These are phyloP conservation scores for Pelargonium citronellum DNA, from an alignment of 441 rosid genomes.

Conservation along the genomic window DNA sequence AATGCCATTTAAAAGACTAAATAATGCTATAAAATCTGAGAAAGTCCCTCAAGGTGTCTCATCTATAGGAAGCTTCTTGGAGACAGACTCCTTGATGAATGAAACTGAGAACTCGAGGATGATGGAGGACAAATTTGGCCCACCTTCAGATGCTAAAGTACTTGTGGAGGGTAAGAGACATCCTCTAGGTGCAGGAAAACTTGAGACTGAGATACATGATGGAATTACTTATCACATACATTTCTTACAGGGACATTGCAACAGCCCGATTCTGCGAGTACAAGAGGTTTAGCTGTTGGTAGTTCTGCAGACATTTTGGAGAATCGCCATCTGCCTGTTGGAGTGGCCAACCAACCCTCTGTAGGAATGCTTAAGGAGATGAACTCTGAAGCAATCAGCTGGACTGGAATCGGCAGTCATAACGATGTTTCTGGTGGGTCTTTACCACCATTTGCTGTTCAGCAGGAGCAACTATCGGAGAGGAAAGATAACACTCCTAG, in stretches of 20 bases:
- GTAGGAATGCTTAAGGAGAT: conserved; percentile 36
- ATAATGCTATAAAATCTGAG: conserved; percentile 39
- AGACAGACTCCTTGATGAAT: conserved; percentile 38
- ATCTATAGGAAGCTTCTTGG: conserved; percentile 48
- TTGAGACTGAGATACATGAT: conserved; percentile 43
- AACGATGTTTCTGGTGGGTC: conserved; percentile 37
- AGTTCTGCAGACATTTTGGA: conserved; percentile 32
- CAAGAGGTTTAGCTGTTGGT: conserved; percentile 29
- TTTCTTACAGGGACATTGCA: conserved; percentile 24
- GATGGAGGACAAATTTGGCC: conserved; percentile 41
- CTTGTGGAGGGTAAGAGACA: conserved; percentile 50
- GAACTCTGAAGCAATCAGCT: conserved; percentile 40
- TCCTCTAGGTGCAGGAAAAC: conserved; percentile 34
- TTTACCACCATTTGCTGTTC: conserved; percentile 28
- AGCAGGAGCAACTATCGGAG: conserved; percentile 32
- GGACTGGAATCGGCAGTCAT: conserved; percentile 42
- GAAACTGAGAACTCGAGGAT: conserved; percentile 42
- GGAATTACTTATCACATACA: conserved; percentile 40
- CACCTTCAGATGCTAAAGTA: conserved; percentile 28
- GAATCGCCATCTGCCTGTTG: conserved; percentile 37
- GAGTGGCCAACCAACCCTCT: conserved; percentile 40
- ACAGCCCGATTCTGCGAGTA: conserved; percentile 35
- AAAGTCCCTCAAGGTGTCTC: conserved; percentile 32
- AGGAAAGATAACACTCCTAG: conserved; percentile 32
- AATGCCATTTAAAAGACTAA: conserved; percentile 44